Percentiles rank a stretch among this genome's conserved stretches.
Conservation (phyloP, 176 grass and related monocot genomes). For the Oryza glaberrima region DNA sequence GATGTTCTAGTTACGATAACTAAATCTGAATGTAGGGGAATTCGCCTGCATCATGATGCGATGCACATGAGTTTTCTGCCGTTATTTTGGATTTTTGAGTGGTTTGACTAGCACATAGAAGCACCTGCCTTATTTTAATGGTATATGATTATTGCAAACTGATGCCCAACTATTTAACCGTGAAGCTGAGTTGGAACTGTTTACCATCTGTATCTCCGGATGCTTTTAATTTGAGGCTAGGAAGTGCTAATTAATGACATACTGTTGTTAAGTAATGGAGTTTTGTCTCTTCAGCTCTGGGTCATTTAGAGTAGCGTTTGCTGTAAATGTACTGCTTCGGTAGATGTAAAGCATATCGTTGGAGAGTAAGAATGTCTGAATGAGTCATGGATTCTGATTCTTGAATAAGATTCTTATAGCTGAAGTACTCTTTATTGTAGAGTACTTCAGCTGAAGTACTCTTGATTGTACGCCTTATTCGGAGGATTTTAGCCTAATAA, state of each 20-base stretch:
- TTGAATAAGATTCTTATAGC: background rate
- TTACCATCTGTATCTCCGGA: background rate
- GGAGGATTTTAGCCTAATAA: background rate
- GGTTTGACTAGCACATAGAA: conserved; percentile 16
- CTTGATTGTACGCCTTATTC: background rate
- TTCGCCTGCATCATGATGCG: no score
- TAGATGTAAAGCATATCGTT: background rate
- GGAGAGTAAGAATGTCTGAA: background rate
- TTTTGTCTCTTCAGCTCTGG: background rate
- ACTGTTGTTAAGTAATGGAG: background rate
- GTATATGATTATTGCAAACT: background rate
- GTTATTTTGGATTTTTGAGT: conserved; percentile 4
- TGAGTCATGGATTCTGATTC: background rate
- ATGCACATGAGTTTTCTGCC: background rate
- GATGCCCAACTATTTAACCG: conserved; percentile 23
- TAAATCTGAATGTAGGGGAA: background rate
- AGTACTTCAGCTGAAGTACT: background rate
- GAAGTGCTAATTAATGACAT: background rate
- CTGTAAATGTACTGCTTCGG: conserved; percentile 19
- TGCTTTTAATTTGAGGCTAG: background rate
- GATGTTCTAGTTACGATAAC: background rate
- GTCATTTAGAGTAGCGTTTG: background rate
- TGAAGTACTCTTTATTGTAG: background rate
- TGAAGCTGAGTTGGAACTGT: conserved; percentile 10
- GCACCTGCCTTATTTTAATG: background rate